Evolutionary conservation across 2,329 filamentous ascomycete genomes (phyloP).

Genomic region (Dactylellina drechsleri): DNA sequence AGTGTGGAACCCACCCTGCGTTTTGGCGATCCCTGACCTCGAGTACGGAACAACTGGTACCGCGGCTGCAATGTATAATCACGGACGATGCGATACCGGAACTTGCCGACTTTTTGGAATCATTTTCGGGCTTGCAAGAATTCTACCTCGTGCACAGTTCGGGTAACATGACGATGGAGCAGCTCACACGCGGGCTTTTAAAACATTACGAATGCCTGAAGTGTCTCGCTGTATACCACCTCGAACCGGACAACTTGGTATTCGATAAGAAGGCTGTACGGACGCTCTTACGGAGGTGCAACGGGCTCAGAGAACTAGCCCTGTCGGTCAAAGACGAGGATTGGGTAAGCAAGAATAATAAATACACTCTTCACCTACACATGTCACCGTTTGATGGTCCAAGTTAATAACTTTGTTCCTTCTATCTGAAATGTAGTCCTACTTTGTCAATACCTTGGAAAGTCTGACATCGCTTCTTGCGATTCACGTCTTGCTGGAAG

Average conservation of each 20-base stretch:
- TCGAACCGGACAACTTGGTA: conserved; percentile 47
- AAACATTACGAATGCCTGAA: conserved; percentile 53
- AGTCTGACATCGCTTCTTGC: conserved; percentile 52
- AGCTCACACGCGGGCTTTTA: conserved; percentile 41
- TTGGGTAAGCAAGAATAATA: conserved; percentile 33
- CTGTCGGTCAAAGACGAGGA: conserved; percentile 53
- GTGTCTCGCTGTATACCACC: conserved; percentile 53
- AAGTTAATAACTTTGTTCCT: background rate
- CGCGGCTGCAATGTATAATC: conserved; percentile 52
- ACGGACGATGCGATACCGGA: conserved; percentile 54
- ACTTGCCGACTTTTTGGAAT: conserved; percentile 52
- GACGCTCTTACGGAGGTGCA: conserved; percentile 40
- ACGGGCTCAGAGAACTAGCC: conserved; percentile 43
- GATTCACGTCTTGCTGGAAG: conserved; percentile 50
- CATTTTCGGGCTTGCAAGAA: conserved; percentile 49
- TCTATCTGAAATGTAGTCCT: conserved; percentile 29
- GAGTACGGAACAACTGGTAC: conserved; percentile 45
- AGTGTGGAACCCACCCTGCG: conserved; percentile 50
- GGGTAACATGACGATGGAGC: conserved; percentile 53
- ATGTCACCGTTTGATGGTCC: too few relatives aligned
- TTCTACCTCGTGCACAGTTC: conserved; percentile 54
- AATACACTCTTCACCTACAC: too few relatives aligned
- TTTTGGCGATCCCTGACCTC: conserved; percentile 54
- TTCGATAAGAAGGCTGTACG: conserved; percentile 52
- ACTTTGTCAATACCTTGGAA: conserved; percentile 53